Evolutionary conservation across 768 basidiomycete species (phyloP).

Genomic region (Hebeloma cylindrosporum): DNA sequence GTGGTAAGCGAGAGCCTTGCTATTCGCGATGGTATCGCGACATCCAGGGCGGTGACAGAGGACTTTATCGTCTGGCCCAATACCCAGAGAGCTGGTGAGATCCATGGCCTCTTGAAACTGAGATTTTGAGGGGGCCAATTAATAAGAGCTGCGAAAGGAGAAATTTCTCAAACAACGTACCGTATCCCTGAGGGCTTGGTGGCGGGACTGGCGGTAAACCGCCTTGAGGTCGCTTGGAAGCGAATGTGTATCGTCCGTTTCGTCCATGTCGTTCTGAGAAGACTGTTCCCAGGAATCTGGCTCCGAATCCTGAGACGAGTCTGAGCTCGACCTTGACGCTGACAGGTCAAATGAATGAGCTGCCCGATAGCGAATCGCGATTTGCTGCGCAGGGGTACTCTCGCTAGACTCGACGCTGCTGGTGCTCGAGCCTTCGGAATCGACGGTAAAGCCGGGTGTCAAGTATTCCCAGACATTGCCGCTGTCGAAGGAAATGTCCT

Average conservation of each 20-base stretch:
- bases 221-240: constrained; percentile 26
- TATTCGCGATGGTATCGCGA: constrained; percentile 38
- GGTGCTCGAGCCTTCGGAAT: constrained; percentile 24
- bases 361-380: constrained; percentile 37
- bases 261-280: constrained; percentile 8
- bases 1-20: constrained; percentile 50
- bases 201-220: constrained; percentile 35
- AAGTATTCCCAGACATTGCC: constrained; percentile 39
- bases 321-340: constrained; percentile 16
- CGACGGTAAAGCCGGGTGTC: constrained; percentile 26
- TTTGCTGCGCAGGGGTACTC: constrained; percentile 41
- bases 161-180: constrained; percentile 31
- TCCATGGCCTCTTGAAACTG: constrained; percentile 39
- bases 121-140: background rate
- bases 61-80: constrained; percentile 29
- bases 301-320: constrained; percentile 10
- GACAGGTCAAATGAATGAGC: constrained; percentile 27
- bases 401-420: constrained; percentile 23
- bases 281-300: constrained; percentile 16
- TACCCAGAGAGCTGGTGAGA: constrained; percentile 10
- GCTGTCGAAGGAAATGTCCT: constrained; percentile 26
- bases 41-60: constrained; percentile 48
- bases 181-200: constrained; percentile 35
- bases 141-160: background rate
- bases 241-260: background rate